Evolutionary conservation across 2,329 filamentous ascomycete species (phyloP).

Genomic region (Talaromyces sp.): DNA sequence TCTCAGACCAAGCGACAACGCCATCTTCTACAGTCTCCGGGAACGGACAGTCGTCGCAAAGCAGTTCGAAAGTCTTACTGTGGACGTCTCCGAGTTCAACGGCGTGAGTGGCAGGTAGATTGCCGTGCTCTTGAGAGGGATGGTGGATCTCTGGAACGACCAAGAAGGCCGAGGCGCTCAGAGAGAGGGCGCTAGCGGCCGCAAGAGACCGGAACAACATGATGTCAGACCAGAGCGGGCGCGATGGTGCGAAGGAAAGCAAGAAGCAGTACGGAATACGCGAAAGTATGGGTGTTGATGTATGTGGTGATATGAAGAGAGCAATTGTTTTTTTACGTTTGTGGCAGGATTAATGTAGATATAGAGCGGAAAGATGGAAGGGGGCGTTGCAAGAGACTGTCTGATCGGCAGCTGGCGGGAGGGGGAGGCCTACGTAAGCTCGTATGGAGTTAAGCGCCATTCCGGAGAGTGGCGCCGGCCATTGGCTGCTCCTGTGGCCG

Average conservation of each 20-base stretch:
- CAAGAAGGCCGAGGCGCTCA: conserved; percentile 37
- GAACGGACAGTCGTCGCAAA: conserved; percentile 41
- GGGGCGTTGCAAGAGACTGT: conserved; percentile 4
- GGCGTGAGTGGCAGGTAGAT: conserved; percentile 25
- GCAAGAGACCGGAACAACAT: conserved; percentile 38
- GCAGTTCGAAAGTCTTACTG: conserved; percentile 30
- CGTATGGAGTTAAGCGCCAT: conserved; percentile 4
- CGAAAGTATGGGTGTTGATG: neutral
- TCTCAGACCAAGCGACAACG: conserved; percentile 32
- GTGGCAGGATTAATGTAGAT: neutral
- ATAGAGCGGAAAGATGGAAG: neutral
- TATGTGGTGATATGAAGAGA: too few relatives aligned
- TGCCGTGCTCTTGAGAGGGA: conserved; percentile 19
- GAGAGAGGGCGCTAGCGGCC: conserved; percentile 32
- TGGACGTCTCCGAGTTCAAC: conserved; percentile 26
- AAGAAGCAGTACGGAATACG: neutral
- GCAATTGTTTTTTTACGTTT: too few relatives aligned
- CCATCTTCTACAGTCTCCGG: conserved; percentile 29
- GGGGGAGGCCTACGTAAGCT: conserved; percentile 15
- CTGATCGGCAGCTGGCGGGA: neutral
- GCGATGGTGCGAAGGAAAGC: neutral
- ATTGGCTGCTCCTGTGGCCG: neutral
- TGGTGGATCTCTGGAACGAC: conserved; percentile 33
- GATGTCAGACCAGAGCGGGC: neutral
- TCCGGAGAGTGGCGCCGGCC: too few relatives aligned